These are phyloP conservation scores for Kwoniella sp. DNA, from an alignment of 768 basidiomycete species.

Conservation along the genomic window DNA sequence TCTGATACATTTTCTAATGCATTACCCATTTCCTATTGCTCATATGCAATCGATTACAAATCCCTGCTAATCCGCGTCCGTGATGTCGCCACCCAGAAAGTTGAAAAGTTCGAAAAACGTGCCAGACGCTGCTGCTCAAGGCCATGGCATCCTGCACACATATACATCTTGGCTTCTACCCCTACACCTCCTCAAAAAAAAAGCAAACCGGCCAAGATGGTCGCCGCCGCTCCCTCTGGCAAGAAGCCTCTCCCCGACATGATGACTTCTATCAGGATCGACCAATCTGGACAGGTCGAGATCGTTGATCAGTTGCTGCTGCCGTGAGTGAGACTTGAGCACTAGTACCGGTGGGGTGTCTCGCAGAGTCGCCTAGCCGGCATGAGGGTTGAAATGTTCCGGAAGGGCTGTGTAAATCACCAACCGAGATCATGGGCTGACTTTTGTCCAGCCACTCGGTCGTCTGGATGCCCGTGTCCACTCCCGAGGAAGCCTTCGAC, in stretches of 20 bases:
- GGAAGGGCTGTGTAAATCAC: no score
- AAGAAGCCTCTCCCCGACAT: conserved; percentile 48
- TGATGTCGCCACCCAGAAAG: background rate
- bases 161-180: no score
- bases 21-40: no score
- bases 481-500: conserved; percentile 77
- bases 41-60: background rate
- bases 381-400: no score
- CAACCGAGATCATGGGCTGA: no score
- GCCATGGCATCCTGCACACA: no score
- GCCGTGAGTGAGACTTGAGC: conserved; percentile 57
- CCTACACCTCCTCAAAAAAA: no score
- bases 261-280: conserved; percentile 51
- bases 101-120: no score
- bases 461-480: conserved; percentile 55
- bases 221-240: conserved; percentile 40
- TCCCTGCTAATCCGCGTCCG: background rate
- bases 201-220: conserved; percentile 21
- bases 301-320: conserved; percentile 87
- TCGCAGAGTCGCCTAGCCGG: no score
- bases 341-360: no score
- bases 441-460: conserved; percentile 49
- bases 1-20: no score
- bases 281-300: conserved; percentile 60
- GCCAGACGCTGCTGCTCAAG: no score